Evolutionary conservation across 768 basidiomycete species (phyloP), one percentile per base, ranked within the genome.

Genomic region (Coprinopsis cinerea): DNA sequence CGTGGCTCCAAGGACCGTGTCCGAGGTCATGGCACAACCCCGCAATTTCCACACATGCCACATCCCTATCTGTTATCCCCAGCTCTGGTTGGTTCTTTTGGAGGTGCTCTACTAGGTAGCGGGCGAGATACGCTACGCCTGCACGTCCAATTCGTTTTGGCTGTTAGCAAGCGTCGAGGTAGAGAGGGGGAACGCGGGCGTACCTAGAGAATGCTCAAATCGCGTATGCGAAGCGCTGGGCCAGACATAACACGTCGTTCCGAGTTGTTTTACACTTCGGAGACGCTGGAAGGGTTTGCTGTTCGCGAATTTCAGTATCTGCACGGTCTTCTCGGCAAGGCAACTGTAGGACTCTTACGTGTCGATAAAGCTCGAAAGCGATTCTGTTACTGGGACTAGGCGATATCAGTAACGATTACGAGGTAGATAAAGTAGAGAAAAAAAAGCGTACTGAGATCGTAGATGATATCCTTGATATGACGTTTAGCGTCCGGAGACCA

Each of bases 21-120:
- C 88, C 89, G 2, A 92, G 77, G 62, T 92, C 89, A 56, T 92
- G 90, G 49, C 88, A 90, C 2, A 91, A 69, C 0, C 88, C 90
- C 0, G 89, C 89, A 20, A 92, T 69, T 51, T 86, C 83, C 15
- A 92, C 82, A 51, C 90, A 92, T 44, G 74, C 72, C 25, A 91
- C 71, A 51, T 92, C 88, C 17, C 87, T 74, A 37, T 82, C 73
- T 0, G 81, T 82, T 50, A 92, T 88, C 0, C 65, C 67, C 1
- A 92, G 73, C 9, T 77, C 68, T 0, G 78, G 79, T 53, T 92
- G 89, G 5, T 62, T 70, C 13, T 67, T 59, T 50, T 76, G 70
- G 2, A 92, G 67, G 55, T 77, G 80, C 5, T 71, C 66, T 1
- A 74, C 79, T 68, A 89, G 74, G n/a, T 69, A 64, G 18, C 84